Evolutionary conservation across 306 rosid genomes (phyloP), one percentile per base, ranked within the genome.

Genomic region (Vigna reflexopilosa): DNA sequence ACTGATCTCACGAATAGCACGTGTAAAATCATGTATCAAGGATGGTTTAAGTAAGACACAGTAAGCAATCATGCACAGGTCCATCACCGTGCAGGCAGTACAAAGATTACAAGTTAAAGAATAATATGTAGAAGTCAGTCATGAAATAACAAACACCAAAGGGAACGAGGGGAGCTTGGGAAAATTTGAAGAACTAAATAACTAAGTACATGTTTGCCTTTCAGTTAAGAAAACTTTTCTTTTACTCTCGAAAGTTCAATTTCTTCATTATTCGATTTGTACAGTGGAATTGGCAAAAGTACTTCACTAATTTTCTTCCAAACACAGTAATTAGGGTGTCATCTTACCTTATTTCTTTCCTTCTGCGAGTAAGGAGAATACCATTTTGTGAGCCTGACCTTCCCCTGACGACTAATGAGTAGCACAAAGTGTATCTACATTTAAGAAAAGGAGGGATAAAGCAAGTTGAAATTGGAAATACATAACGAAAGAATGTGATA

Each of bases 331-430:
- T 30, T 36, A 20, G 36, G 14, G 7, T 9, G 30, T 20, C 0
- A 55, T 2, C 30, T 28, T 82, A 94, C 98, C 98, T 94, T 91
- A 54, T 71, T 72, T 90, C 98, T 89, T 81, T 94, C 98, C 86
- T 94, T 94, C 83, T 94, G 98, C 54, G 98, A 2, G 74, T 91
- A 91, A 61, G 98, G 95, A 17, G 97, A 94, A 74, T 94, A 94
- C 98, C 98, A 94, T 90, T 94, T 94, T 59, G 98, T 93, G 77
- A 93, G 77, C 79, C 98, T 91, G 49, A 94, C 97, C 88, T 94
- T 94, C 83, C 98, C 98, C 84, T 94, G 98, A 63, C 98, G 93
- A 72, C 97, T 94, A 67, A 91, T 89, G 70, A 94, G 94, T 75
- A 94, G 88, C 88, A 94, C 98, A 80, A 94, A 93, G 26, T 89